Evolutionary conservation across 345 rosid species (phyloP).

Genomic region (Lagerstroemia speciosa): DNA sequence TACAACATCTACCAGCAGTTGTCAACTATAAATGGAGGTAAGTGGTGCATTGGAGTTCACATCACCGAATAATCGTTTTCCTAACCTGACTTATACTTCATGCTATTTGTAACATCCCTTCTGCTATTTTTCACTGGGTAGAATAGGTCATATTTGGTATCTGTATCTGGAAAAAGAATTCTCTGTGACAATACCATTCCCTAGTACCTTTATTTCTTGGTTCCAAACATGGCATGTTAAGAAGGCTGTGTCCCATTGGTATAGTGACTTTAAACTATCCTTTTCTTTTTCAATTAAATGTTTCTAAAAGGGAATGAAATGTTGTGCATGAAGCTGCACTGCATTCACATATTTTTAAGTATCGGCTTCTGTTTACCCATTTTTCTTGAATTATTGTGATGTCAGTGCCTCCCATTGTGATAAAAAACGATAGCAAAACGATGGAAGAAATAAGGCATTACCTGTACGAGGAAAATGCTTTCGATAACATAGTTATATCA

Average conservation of each 20-base stretch:
- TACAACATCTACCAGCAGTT: slow-evolving; percentile 83
- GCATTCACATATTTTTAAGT: neutral
- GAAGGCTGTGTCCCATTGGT: neutral
- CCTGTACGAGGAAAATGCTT: slow-evolving; percentile 59
- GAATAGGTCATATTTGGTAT: too few relatives aligned
- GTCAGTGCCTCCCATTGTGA: slow-evolving; percentile 83
- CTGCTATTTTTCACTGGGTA: too few relatives aligned
- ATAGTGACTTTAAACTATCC: neutral
- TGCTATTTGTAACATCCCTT: neutral
- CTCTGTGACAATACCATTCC: neutral
- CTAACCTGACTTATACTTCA: neutral
- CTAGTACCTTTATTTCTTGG: neutral
- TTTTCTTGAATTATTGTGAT: slow-evolving; percentile 11
- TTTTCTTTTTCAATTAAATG: neutral
- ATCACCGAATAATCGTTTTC: neutral
- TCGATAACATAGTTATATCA: slow-evolving; percentile 84
- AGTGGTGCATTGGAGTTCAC: slow-evolving; percentile 8
- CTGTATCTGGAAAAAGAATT: neutral
- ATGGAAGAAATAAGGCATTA: slow-evolving; percentile 57
- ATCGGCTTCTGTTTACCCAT: slow-evolving; percentile 6
- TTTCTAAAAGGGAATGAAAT: too few relatives aligned
- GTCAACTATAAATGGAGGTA: slow-evolving; percentile 82
- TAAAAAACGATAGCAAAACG: slow-evolving; percentile 72
- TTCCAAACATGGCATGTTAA: neutral
- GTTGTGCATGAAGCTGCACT: neutral